These are phyloP conservation scores for Cladosporium sp. DNA, from an alignment of 2,329 filamentous ascomycete species.

Conservation along the genomic window DNA sequence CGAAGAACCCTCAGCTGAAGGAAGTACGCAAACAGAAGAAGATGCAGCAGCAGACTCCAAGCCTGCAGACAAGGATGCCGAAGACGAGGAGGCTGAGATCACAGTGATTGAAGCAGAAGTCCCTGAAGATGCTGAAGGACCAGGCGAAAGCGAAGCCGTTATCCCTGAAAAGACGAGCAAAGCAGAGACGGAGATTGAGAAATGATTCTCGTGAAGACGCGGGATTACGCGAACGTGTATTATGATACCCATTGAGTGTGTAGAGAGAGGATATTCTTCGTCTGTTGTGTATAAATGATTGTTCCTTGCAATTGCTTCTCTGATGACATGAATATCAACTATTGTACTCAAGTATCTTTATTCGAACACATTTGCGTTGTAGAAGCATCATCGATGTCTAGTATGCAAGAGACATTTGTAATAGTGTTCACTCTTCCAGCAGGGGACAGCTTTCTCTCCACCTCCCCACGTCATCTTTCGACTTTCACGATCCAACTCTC, in stretches of 20 bases:
- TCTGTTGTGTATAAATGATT: neutral
- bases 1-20: conserved; percentile 40
- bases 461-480: neutral
- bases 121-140: conserved; percentile 17
- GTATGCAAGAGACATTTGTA: too few relatives aligned
- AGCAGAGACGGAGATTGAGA: conserved; percentile 4
- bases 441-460: conserved; percentile 1
- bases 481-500: neutral
- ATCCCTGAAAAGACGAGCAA: conserved; percentile 7
- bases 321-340: too few relatives aligned
- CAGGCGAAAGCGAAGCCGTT: conserved; percentile 7
- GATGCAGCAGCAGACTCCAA: conserved; percentile 16
- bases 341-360: too few relatives aligned
- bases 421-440: neutral
- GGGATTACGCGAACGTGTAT: conserved; percentile 3
- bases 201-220: neutral
- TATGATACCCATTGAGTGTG: conserved; percentile 16
- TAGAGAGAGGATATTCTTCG: neutral
- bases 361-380: too few relatives aligned
- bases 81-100: conserved; percentile 21
- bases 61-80: conserved; percentile 19
- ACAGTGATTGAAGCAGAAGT: conserved; percentile 25
- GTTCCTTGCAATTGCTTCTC: neutral
- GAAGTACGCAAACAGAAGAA: conserved; percentile 44
- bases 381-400: too few relatives aligned